Evolutionary conservation across 352 stramenopile genomes (phyloP), one percentile per base, ranked within the genome.

Genomic region (Plasmopara halstedii): DNA sequence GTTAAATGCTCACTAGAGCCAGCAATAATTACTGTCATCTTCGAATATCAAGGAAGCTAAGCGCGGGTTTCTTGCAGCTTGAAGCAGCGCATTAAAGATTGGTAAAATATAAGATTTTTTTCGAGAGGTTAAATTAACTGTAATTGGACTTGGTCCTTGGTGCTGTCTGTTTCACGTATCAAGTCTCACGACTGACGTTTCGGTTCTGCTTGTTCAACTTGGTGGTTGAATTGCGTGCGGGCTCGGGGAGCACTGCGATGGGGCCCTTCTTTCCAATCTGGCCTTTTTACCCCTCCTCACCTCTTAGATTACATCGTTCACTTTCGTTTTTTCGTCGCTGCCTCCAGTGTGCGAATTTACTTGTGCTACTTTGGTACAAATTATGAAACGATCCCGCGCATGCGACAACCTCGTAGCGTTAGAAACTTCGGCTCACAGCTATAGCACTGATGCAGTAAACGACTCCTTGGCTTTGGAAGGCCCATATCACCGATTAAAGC

Each of bases 371-470:
- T 32, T 6, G 27, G 10, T 62, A 36, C 3, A 53, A 47, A 34
- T 38, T 14, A 83, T 85, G 73, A 85, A 85, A 55, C 66, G 73
- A 61, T 85, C 73, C 22, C 70, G 73, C 40, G 73, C 73, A n/a
- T 83, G 67, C 49, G 68, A 83, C 49, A 70, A 85, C 46, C 64
- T 85, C 27, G 64, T 81, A 38, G 65, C 70, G 21, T 61, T 85
- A 36, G 73, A 58, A 42, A 51, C 59, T 29, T 29, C 25, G 0
- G 13, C 38, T 43, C 37, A 34, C 33, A 34, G 34, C 25, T 48
- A 22, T 21, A 52, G 9, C 45, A 46, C 34, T 35, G 9, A 34
- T 8, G 17, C 21, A 17, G 37, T 48, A 29, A 25, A 54, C 37
- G 42, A 40, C 10, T 56, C 38, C 41, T 45, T 42, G 42, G 20